Evolutionary conservation across 768 basidiomycete genomes (phyloP).

Genomic region (Boletus coccyginus): DNA sequence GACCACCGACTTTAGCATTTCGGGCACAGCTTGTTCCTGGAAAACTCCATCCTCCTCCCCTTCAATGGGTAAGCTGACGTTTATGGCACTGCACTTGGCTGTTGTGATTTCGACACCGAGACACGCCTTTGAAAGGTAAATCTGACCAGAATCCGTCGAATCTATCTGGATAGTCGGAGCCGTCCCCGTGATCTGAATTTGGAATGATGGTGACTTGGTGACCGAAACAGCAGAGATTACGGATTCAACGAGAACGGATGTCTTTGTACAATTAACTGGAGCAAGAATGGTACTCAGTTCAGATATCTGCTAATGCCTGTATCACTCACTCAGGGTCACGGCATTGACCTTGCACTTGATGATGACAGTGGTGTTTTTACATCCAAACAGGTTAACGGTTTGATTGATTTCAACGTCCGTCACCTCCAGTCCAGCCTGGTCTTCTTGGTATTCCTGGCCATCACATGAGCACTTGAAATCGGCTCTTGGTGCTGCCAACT

Average conservation of each 20-base stretch:
- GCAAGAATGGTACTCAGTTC: conserved; percentile 1
- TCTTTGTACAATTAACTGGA: conserved; percentile 85
- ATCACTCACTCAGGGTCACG: conserved; percentile 69
- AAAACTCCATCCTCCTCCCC: conserved; percentile 93
- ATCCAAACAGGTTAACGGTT: conserved; percentile 83
- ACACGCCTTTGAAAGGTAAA: conserved; percentile 85
- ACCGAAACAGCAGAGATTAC: conserved; percentile 90
- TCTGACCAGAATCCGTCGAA: conserved; percentile 91
- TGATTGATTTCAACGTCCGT: conserved; percentile 78
- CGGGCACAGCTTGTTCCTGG: conserved; percentile 85
- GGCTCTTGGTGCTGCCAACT: conserved; percentile 22
- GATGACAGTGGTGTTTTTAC: conserved; percentile 80
- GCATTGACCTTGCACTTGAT: conserved; percentile 96
- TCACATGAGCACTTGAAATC: conserved; percentile 1
- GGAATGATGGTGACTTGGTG: conserved; percentile 91
- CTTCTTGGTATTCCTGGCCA: conserved; percentile 87
- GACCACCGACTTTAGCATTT: conserved; percentile 90
- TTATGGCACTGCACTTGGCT: conserved; percentile 91
- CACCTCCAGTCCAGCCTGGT: conserved; percentile 66
- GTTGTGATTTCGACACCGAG: conserved; percentile 86
- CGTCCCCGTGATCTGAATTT: conserved; percentile 83
- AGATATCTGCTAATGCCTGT: neutral
- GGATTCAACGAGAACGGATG: conserved; percentile 83
- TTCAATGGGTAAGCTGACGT: conserved; percentile 81
- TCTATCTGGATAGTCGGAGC: conserved; percentile 94